A percentile compares a stretch with the other conserved stretches of the same genome.
These are phyloP conservation scores for Saposhnikovia divaricata DNA, from an alignment of 129 eudicot species.

Conservation along the genomic window DNA sequence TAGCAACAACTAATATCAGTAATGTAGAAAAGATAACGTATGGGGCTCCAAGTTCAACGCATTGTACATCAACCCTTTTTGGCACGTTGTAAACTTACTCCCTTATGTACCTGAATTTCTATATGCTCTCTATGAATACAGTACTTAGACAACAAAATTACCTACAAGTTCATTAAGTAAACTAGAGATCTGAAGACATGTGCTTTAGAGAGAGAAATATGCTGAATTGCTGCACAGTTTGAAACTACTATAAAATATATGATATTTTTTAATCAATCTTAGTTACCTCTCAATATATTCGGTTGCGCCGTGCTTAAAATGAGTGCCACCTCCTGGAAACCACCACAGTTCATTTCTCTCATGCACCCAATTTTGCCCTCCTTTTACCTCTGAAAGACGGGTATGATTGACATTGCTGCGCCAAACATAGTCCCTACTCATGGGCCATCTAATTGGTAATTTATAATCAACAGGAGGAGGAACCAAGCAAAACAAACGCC, in stretches of 20 bases:
- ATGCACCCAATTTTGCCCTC: slow-evolving; percentile 98
- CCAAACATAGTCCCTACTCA: slow-evolving; percentile 91
- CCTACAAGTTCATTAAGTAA: background rate
- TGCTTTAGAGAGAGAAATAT: background rate
- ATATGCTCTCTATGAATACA: background rate
- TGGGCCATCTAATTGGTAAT: slow-evolving; percentile 84
- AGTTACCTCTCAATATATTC: slow-evolving; percentile 84
- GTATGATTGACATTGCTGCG: slow-evolving; percentile 87
- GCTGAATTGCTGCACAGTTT: background rate
- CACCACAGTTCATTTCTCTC: slow-evolving; percentile 78
- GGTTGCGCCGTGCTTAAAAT: slow-evolving; percentile 90
- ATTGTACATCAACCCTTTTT: background rate
- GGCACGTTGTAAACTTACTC: background rate
- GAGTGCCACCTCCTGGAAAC: slow-evolving; percentile 99
- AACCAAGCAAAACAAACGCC: slow-evolving; percentile 78
- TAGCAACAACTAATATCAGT: background rate
- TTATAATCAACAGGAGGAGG: slow-evolving; percentile 89
- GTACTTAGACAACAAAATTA: background rate
- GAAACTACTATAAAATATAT: background rate
- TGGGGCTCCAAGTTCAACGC: background rate
- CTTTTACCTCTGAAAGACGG: slow-evolving; percentile 83
- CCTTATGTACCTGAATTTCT: background rate
- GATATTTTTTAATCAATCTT: background rate
- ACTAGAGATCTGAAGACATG: background rate
- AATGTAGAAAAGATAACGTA: background rate